These are phyloP conservation scores for Epichloe glyceriae DNA, from an alignment of 2,329 filamentous ascomycete species.

Conservation along the genomic window DNA sequence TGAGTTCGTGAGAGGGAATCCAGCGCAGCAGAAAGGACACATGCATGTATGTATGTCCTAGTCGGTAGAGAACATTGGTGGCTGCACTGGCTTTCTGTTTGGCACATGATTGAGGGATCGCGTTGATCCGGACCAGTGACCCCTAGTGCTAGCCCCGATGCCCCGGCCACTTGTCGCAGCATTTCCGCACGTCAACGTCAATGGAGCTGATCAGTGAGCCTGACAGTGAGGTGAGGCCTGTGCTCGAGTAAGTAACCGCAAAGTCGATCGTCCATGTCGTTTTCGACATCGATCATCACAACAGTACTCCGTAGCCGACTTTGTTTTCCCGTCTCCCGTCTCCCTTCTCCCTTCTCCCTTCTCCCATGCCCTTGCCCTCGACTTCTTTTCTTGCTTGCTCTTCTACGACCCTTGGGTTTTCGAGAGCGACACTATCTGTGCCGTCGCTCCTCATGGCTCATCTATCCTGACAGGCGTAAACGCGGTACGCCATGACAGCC, in stretches of 20 bases:
- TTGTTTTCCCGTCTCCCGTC: neutral
- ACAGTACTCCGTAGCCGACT: no score
- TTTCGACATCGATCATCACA: neutral
- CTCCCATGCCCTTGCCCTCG: neutral
- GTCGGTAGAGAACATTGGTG: no score
- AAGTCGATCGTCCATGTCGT: neutral
- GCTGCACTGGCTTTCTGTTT: no score
- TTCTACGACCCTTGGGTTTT: constrained; percentile 2
- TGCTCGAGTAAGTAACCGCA: neutral
- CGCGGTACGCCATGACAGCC: constrained; percentile 7
- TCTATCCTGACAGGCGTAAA: constrained; percentile 13
- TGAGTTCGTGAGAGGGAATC: no score
- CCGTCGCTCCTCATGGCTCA: constrained; percentile 11
- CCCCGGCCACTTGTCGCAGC: no score
- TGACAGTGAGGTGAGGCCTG: neutral
- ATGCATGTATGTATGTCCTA: no score
- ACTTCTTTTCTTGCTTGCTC: constrained; percentile 1
- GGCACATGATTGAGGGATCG: no score
- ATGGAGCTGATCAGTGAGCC: no score
- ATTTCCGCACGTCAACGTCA: no score
- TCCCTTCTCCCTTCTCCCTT: neutral
- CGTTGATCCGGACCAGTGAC: no score
- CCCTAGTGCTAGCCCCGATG: no score
- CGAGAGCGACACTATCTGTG: neutral
- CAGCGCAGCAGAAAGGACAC: no score